A percentile compares a stretch with the other conserved stretches of the same genome.
Evolutionary conservation across 2,329 filamentous ascomycete species (phyloP).

Genomic region (Neophaeococcomyces aloes): DNA sequence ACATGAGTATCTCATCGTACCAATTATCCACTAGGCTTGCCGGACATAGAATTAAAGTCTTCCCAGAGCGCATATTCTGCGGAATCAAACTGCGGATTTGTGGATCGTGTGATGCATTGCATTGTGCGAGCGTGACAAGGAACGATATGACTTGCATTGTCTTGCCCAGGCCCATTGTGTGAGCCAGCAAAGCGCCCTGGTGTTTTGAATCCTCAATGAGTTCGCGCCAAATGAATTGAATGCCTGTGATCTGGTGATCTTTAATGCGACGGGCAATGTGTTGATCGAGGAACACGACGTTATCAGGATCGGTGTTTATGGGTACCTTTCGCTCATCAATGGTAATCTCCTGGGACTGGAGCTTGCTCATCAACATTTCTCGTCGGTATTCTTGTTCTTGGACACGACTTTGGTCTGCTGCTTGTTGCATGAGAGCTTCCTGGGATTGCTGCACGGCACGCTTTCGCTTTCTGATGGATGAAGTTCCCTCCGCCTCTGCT

Average conservation of each 20-base stretch:
- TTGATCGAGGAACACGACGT: conserved; percentile 46
- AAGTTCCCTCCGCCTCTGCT: conserved; percentile 5
- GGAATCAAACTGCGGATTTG: conserved; percentile 58
- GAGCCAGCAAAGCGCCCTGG: conserved; percentile 72
- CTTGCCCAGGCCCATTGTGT: conserved; percentile 88
- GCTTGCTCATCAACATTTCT: conserved; percentile 22
- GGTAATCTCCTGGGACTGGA: background rate
- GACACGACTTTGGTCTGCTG: conserved; percentile 44
- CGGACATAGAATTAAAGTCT: conserved; percentile 66
- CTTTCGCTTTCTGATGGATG: conserved; percentile 40
- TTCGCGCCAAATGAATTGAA: conserved; percentile 83
- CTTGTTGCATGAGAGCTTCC: conserved; percentile 44
- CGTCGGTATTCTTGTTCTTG: conserved; percentile 45
- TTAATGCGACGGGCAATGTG: conserved; percentile 59
- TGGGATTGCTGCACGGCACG: conserved; percentile 39
- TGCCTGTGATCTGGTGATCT: conserved; percentile 67
- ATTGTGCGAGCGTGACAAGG: conserved; percentile 62
- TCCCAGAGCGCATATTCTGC: conserved; percentile 47
- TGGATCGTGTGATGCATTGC: conserved; percentile 49
- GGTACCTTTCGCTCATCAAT: conserved; percentile 20
- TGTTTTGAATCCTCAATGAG: conserved; percentile 52
- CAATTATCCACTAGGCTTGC: conserved; percentile 69
- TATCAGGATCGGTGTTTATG: conserved; percentile 36
- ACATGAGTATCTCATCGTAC: conserved; percentile 63
- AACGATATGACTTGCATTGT: conserved; percentile 84